Percentiles rank a stretch among this genome's conserved stretches.
phyloP scores from a whole-genome alignment of 1,139 yeast genomes.

The Geotrichum carabidarum region DNA sequence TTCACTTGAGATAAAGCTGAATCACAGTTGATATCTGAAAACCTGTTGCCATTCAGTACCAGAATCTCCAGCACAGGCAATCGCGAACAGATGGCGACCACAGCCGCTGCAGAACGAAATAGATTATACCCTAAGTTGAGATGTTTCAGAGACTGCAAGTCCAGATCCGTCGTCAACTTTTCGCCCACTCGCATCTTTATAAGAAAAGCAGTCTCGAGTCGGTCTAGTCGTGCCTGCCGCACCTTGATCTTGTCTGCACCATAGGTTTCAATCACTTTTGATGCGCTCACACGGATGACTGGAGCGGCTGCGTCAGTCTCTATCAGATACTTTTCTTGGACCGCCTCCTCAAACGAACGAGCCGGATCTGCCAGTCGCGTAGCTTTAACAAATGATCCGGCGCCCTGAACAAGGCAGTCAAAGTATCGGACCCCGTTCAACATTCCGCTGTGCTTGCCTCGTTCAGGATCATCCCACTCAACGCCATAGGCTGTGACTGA shows the following conservation, averaged over 20 bases:
- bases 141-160: constrained; percentile 36
- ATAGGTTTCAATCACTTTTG: constrained; percentile 53
- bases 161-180: constrained; percentile 14
- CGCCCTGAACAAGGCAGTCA: constrained; percentile 29
- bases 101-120: constrained; percentile 41
- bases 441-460: constrained; percentile 58
- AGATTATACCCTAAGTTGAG: constrained; percentile 65
- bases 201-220: constrained; percentile 39
- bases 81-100: constrained; percentile 40
- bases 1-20: constrained; percentile 22
- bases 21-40: constrained; percentile 28
- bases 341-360: constrained; percentile 45
- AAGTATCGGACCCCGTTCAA: constrained; percentile 48
- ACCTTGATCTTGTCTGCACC: constrained; percentile 58
- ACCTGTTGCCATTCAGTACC: constrained; percentile 60
- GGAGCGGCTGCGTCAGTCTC: constrained; percentile 26
- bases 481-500: constrained; percentile 61
- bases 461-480: constrained; percentile 70
- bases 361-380: constrained; percentile 36
- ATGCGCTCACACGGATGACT: constrained; percentile 35
- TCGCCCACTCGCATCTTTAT: constrained; percentile 12
- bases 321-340: constrained; percentile 47
- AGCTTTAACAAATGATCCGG: constrained; percentile 68
- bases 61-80: constrained; percentile 44
- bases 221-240: constrained; percentile 46